Percentiles rank a stretch among this genome's conserved stretches.
phyloP scores from a whole-genome alignment of 2,329 filamentous ascomycete genomes.

The Hirsutella minnesotensis region DNA sequence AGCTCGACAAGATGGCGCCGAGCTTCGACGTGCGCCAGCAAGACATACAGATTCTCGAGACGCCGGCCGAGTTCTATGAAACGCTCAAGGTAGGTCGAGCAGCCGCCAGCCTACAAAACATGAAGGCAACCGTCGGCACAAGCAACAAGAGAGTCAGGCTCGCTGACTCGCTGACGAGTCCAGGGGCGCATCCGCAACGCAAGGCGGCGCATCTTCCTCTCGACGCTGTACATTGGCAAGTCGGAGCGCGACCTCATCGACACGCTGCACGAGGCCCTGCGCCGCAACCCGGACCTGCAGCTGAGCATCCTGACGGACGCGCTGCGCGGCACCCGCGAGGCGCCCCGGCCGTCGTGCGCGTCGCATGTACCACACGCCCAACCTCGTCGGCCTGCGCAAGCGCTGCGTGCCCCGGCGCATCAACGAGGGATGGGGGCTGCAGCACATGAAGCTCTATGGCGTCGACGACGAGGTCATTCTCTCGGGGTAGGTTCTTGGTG shows the following conservation, averaged over 20 bases:
- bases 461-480: constrained; percentile 92
- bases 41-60: constrained; percentile 66
- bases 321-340: constrained; percentile 81
- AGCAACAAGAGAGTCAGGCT: background rate
- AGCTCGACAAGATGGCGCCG: constrained; percentile 84
- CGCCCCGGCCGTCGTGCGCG: constrained; percentile 74
- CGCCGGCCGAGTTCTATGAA: constrained; percentile 82
- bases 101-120: background rate
- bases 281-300: constrained; percentile 60
- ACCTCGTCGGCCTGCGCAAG: constrained; percentile 79
- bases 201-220: constrained; percentile 72
- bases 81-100: constrained; percentile 65
- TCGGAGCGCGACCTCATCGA: constrained; percentile 80
- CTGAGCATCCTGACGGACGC: constrained; percentile 88
- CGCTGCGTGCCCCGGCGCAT: constrained; percentile 75
- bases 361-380: constrained; percentile 99
- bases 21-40: constrained; percentile 76
- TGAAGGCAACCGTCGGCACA: background rate
- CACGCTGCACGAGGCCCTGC: constrained; percentile 64
- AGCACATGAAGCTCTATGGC: constrained; percentile 98
- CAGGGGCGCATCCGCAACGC: constrained; percentile 74
- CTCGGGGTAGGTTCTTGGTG: constrained; percentile 52
- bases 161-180: background rate
- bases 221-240: constrained; percentile 94
- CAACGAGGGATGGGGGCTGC: constrained; percentile 95